phyloP scores from a whole-genome alignment of 2,329 filamentous ascomycete species.

The Neonectria faginata region DNA sequence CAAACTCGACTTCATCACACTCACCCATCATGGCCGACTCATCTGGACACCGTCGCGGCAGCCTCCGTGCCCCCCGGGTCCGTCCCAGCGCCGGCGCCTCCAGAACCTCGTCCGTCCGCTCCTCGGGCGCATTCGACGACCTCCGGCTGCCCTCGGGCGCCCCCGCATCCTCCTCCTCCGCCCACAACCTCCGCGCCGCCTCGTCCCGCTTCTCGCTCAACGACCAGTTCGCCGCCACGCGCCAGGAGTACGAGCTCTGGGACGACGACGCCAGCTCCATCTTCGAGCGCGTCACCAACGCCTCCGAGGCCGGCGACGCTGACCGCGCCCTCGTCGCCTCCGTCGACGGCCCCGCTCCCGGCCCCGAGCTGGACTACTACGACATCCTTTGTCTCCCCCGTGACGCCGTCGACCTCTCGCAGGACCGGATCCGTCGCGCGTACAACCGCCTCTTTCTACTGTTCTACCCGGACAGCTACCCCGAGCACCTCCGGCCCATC shows the following conservation, averaged over 20 bases:
- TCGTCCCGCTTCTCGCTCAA: slow-evolving; percentile 60
- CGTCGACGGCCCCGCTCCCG: slow-evolving; percentile 5
- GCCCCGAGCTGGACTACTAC: slow-evolving; percentile 51
- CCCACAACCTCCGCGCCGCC: slow-evolving; percentile 47
- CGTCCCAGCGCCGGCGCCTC: slow-evolving; percentile 34
- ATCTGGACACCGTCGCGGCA: slow-evolving; percentile 41
- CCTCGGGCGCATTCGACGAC: slow-evolving; percentile 41
- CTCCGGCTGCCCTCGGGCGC: slow-evolving; percentile 29
- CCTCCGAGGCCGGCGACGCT: slow-evolving; percentile 38
- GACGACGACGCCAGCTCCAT: slow-evolving; percentile 61
- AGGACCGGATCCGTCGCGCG: slow-evolving; percentile 55
- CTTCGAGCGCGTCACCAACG: slow-evolving; percentile 49
- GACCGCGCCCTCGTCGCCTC: slow-evolving; percentile 32
- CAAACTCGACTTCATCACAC: slow-evolving; percentile 6
- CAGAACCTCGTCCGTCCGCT: slow-evolving; percentile 43
- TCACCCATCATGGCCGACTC: slow-evolving; percentile 41
- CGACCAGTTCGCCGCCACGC: slow-evolving; percentile 61
- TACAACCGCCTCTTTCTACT: slow-evolving; percentile 59
- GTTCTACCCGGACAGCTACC: slow-evolving; percentile 58
- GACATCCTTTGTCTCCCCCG: slow-evolving; percentile 59
- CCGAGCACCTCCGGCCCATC: slow-evolving; percentile 52
- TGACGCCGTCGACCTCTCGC: slow-evolving; percentile 38
- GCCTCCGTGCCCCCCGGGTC: slow-evolving; percentile 46
- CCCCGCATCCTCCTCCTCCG: background rate
- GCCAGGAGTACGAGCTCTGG: slow-evolving; percentile 60